Base-by-base conservation (phyloP, 768 basidiomycete genomes). In the Podaxis sp. region DNA sequence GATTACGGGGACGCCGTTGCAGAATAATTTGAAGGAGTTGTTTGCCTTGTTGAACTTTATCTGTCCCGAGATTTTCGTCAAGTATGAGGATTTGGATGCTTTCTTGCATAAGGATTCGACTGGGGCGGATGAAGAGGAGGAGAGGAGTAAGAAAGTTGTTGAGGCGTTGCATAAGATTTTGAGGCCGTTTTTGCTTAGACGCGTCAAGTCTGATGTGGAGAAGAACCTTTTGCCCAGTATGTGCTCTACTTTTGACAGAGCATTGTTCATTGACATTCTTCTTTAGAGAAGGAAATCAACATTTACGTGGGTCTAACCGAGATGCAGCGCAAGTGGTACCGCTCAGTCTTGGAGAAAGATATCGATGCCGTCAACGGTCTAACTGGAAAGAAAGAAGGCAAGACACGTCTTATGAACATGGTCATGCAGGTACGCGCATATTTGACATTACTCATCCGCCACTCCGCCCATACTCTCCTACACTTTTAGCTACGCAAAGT, bases 301-400 rank as follows among this genome's bases (percentile, higher is more conserved):
- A 93, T 98, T 47, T 99, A 98, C 61, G 91, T 99, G 54, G 95
- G 95, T 54, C 83, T 98, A 61, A 90, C 94, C 5, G 95, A 97
- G 23, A 95, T 99, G 93, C 97, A 99, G 71, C 78, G 94, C 28
- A 98, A 95, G 70, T 98, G 96, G 97, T 98, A 99, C 73, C 88
- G 93, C 32, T 91, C 87, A 1, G 90, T 99, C 5, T 74, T 98
- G 60, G 95, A 98, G 75, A 98, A 98, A 76, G 96, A 98, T 70
- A 98, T 99, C 59, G 96, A 98, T 69, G 96, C 96, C 7, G 97
- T 99, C 44, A 98, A 98, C 69, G 95, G 95, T 86, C 77, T 95
- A 35, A 92, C 93, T 1, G 94, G 95, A 6, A 98, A 97, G 82
- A 98, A 98, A 71, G 97, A 99, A 72, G 96, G 96, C 58, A 99